Base-by-base conservation (phyloP, 129 eudicot genomes). In the Kitagawia praeruptora region DNA sequence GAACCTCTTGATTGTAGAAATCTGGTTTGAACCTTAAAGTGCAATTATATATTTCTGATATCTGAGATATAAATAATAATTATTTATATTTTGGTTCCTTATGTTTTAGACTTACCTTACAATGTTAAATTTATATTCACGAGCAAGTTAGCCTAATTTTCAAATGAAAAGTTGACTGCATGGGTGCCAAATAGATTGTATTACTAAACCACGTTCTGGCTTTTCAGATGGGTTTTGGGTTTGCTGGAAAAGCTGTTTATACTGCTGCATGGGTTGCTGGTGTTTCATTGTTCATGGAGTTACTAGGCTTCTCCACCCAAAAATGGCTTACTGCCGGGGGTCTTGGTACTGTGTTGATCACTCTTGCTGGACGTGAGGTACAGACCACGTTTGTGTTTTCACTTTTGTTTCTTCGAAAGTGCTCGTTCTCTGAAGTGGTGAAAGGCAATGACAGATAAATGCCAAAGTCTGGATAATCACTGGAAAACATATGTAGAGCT, bases 291-390 rank as follows among this genome's bases (percentile, higher is more conserved):
- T 92, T 92, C 85, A 92, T 92, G 97, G 97, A 92, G 83, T 87
- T 92, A 84, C 84, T 92, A 70, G 97, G 97, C 70, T 89, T 92
- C 88, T 92, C 97, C 49, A 92, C 97, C 80, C 97, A 92, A 82
- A 92, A 88, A 81, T 92, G 94, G 97, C 91, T 92, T 53, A 89
- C 97, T 66, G 97, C 97, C 78, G 97, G 97, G 74, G 94, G 97
- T 80, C 92, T 92, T 38, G 97, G 97, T 38, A 92, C 97, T 58
- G 97, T 92, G 64, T 86, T 92, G 90, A 86, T 92, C 39, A 88
- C 97, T 19, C 97, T 92, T 81, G 97, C 97, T 69, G 97, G 97
- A 53, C 92, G 97, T 76, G 97, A 92, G 94, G 97, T 92, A 78
- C 46, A 16, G 27, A 56, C 72, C 44, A n/a, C 71, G 40, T 25